Base-by-base conservation (phyloP, 2,329 filamentous ascomycete species). In the Nemania diffusa region DNA sequence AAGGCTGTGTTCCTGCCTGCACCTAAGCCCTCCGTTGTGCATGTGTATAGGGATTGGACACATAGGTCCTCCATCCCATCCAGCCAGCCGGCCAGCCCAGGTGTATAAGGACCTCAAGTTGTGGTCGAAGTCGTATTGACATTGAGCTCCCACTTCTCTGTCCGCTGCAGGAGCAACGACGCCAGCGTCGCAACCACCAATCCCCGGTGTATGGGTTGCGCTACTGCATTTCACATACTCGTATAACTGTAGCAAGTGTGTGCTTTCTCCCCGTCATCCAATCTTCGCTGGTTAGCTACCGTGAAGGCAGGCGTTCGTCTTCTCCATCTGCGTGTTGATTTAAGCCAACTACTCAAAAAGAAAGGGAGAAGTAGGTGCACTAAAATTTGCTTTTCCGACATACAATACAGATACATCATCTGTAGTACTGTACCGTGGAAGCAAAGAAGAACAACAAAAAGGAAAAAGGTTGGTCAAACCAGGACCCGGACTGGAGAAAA, bases 201-300 rank as follows among this genome's bases (percentile, higher is more conserved):
- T 37, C 53, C 42, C 60, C 44, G 48, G 29, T 22, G 17, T 37
- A 58, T 40, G 53, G 64, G 22, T 48, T 55, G 58, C 52, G 40
- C 59, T 61, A 37, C 48, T 61, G 59, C 50, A 55, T 62, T 20
- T 27, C 59, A 63, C 65, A 63, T 68, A 37, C 65, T 63, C 56
- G 68, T 70, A 68, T 70, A 53, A 64, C 56, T 61, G 65, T 70
- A 68, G 68, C 68, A 64, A 55, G 63, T 55, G 68, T 59, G 64
- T 56, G 37, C 59, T 20, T 56, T 42, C 26, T 56, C 52, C 61
- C 61, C 50, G 32, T 27, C 52, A 55, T 50, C 61, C 57, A 57
- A 29, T 59, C 44, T 52, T 51, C 20, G 51, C 51, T 20, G 52
- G 59, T 27, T 56, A 62, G 60, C 60, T 57, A 57, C 29, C 53